Conservation (phyloP, 768 basidiomycete species). For the Tubosaeta brunneosetosa region DNA sequence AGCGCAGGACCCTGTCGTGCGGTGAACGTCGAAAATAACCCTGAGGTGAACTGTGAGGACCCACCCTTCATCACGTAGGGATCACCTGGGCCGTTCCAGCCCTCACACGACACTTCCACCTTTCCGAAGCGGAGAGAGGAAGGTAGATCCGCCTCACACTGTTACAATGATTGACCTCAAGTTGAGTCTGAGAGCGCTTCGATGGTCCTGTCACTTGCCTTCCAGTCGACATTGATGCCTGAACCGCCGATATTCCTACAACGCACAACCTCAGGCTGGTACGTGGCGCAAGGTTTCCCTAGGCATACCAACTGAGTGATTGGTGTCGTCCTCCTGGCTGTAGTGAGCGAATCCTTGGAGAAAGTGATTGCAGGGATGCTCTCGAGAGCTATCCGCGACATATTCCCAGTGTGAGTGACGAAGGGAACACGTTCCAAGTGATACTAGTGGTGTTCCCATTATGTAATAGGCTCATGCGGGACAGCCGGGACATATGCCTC, state of each 20-base stretch:
- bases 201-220: constrained; percentile 45
- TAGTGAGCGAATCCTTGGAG: constrained; percentile 63
- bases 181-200: constrained; percentile 1
- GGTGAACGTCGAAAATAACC: background rate
- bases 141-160: constrained; percentile 92
- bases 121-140: constrained; percentile 76
- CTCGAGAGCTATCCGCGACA: constrained; percentile 69
- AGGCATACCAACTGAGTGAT: constrained; percentile 77
- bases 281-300: constrained; percentile 72
- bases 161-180: constrained; percentile 8
- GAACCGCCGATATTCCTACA: constrained; percentile 76
- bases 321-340: constrained; percentile 58
- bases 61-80: constrained; percentile 80
- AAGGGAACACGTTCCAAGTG: background rate
- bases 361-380: constrained; percentile 75
- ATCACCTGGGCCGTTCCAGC: constrained; percentile 82
- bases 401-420: constrained; percentile 23
- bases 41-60: background rate
- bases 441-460: constrained; percentile 10
- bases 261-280: constrained; percentile 79
- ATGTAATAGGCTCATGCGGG: constrained; percentile 31
- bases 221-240: constrained; percentile 87
- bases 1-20: constrained; percentile 69
- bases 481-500: constrained; percentile 70
- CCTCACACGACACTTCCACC: constrained; percentile 87